A percentile compares a stretch with the other conserved stretches of the same genome.
Evolutionary conservation across 148 eudicot genomes (phyloP).

Genomic region (Polygonum maritimum): DNA sequence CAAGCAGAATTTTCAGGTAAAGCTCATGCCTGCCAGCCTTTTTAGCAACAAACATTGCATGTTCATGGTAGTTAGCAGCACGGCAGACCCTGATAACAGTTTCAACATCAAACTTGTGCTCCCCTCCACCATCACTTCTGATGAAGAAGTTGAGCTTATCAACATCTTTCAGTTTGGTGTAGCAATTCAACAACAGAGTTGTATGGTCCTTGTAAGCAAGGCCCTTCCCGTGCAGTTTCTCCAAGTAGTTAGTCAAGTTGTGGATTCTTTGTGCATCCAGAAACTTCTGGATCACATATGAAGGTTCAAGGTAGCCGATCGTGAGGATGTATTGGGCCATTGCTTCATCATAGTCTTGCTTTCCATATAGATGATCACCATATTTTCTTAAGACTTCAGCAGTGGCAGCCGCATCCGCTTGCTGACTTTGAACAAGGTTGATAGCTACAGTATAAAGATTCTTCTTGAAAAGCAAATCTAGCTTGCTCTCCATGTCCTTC

Average conservation of each 20-base stretch:
- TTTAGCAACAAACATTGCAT: constrained; percentile 98
- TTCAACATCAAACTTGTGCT: constrained; percentile 91
- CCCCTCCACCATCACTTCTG: constrained; percentile 70
- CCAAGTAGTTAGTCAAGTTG: constrained; percentile 91
- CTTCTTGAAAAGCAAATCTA: constrained; percentile 92
- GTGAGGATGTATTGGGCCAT: constrained; percentile 95
- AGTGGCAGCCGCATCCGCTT: constrained; percentile 98
- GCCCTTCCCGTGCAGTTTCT: constrained; percentile 89
- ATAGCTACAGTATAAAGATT: constrained; percentile 91
- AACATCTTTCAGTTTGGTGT: constrained; percentile 93
- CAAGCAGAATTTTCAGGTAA: constrained; percentile 90
- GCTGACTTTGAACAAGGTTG: constrained; percentile 92
- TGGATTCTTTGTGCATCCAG: constrained; percentile 96
- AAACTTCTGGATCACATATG: constrained; percentile 94
- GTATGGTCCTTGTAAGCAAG: constrained; percentile 95
- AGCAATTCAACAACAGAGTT: constrained; percentile 86
- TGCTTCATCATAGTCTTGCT: constrained; percentile 87
- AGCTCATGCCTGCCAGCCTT: constrained; percentile 94
- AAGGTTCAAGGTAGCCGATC: constrained; percentile 93
- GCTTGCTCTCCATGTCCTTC: constrained; percentile 98
- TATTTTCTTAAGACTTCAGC: constrained; percentile 95
- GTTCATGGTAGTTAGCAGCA: constrained; percentile 94
- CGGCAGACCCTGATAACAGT: constrained; percentile 95
- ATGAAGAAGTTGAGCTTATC: constrained; percentile 85
- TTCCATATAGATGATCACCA: constrained; percentile 88